Percentiles rank a stretch among this genome's conserved stretches.
Conservation (phyloP, 2,329 filamentous ascomycete genomes). For the Xylariales sp. region DNA sequence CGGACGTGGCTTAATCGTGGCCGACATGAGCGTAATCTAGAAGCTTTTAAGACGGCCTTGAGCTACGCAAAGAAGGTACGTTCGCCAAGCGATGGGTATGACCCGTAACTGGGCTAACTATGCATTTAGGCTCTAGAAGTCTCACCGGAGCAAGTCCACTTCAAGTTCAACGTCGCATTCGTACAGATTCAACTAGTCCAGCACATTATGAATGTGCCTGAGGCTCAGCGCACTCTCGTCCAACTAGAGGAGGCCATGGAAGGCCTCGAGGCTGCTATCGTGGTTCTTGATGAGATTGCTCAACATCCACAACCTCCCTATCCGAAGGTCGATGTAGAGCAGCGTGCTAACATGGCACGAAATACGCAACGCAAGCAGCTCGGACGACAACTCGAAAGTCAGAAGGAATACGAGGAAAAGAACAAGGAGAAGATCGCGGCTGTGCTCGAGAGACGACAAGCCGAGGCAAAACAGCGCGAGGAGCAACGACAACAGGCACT, state of each 20-base stretch:
- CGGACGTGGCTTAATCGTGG: constrained; percentile 88
- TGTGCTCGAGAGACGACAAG: constrained; percentile 82
- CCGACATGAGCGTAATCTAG: constrained; percentile 69
- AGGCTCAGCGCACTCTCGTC: constrained; percentile 79
- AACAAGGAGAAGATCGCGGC: constrained; percentile 89
- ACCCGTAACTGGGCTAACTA: constrained; percentile 41
- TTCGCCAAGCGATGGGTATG: neutral
- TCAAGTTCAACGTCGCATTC: constrained; percentile 98
- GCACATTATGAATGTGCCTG: constrained; percentile 77
- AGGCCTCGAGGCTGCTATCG: constrained; percentile 88
- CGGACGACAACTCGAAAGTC: constrained; percentile 83
- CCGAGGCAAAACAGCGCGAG: constrained; percentile 81
- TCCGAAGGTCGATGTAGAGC: constrained; percentile 88
- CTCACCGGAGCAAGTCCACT: constrained; percentile 85
- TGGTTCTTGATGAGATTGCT: constrained; percentile 73
- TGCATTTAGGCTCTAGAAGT: constrained; percentile 74
- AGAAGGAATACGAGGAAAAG: constrained; percentile 91
- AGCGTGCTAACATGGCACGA: constrained; percentile 95
- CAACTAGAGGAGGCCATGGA: constrained; percentile 84
- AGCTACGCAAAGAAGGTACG: constrained; percentile 73
- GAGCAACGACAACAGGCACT: constrained; percentile 76
- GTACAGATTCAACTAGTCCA: constrained; percentile 95
- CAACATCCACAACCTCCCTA: constrained; percentile 79
- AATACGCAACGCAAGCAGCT: constrained; percentile 95
- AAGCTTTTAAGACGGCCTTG: constrained; percentile 67